Percentiles rank a stretch among this genome's conserved stretches.
phyloP scores from a whole-genome alignment of 2,329 filamentous ascomycete genomes.

The Boeremia lycopersici region DNA sequence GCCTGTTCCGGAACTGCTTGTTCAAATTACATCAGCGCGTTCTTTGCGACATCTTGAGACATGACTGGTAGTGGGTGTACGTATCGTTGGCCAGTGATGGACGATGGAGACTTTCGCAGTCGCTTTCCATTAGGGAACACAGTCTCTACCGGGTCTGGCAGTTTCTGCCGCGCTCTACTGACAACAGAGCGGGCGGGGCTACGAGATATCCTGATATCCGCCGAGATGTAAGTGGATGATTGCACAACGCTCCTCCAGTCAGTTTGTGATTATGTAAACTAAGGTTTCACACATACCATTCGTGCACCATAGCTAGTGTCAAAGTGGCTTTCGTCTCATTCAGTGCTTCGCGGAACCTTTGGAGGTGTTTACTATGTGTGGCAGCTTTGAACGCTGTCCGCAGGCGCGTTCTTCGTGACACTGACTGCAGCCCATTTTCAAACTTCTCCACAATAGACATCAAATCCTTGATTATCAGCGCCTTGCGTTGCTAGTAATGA shows the following conservation, averaged over 20 bases:
- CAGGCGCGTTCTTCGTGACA: constrained; percentile 10
- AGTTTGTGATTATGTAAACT: background rate
- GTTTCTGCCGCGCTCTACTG: background rate
- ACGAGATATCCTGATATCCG: background rate
- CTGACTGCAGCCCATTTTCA: constrained; percentile 10
- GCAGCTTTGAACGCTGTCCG: constrained; percentile 18
- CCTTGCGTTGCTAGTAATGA: background rate
- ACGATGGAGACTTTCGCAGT: background rate
- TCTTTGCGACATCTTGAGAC: background rate
- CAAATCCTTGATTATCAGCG: constrained; percentile 2
- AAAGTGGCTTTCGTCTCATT: constrained; percentile 18
- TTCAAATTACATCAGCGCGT: background rate
- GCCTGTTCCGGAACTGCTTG: background rate
- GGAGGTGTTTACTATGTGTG: constrained; percentile 14
- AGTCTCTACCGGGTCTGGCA: background rate
- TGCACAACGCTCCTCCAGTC: background rate
- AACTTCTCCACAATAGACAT: constrained; percentile 8
- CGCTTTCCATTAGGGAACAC: background rate
- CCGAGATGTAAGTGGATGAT: background rate
- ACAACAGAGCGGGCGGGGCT: background rate
- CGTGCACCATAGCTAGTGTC: constrained; percentile 20
- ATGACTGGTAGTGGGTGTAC: background rate
- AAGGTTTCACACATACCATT: constrained; percentile 6
- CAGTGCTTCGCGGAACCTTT: constrained; percentile 17
- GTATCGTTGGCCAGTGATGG: background rate